Evolutionary conservation across 805 yeast genomes (phyloP), one percentile per base, ranked within the genome.

Genomic region (Starmerella tilneyi): DNA sequence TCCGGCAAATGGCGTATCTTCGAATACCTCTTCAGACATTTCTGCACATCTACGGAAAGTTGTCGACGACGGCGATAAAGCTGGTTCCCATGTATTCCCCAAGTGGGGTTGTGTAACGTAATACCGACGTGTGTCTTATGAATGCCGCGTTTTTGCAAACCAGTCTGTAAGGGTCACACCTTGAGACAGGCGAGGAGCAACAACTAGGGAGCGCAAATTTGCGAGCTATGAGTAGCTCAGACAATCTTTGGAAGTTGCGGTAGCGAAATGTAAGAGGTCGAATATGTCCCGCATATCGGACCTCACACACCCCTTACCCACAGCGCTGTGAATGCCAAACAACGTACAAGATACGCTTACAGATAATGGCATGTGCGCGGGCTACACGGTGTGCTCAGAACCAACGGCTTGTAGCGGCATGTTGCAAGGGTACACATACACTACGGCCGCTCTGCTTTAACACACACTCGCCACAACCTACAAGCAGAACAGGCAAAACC

Each of bases 1-100:
- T 27, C 54, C 57, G 12, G 59, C 60, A 31, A 61, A 45, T 22
- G 63, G 64, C 31, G 61, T 57, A 46, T 52, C 62, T 38, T 52
- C 60, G 42, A 58, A 59, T 39, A 59, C 33, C 43, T 44, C 57
- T 39, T 48, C 52, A 4, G 48, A 23, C 50, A 47, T 50, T 23
- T 21, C 17, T 12, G 26, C 12, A 17, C 41, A 38, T 38, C n/a
- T 20, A 38, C 33, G 6, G 21, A 19, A 7, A 13, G 26, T 17
- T 13, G 12, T 26, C 9, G 26, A 15, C 24, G 24, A 22, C 27
- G 38, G 4, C 16, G 9, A 19, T 21, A 6, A 12, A n/a, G 19
- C 23, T 19, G 23, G n/a, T 20, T 7, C 13, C 5, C 17, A 16
- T 9, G 22, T 15, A n/a, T 21, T 15, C 4, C 28, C 15, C 13